Conservation (phyloP, 306 rosid genomes). For the Cyamopsis tetragonoloba region DNA sequence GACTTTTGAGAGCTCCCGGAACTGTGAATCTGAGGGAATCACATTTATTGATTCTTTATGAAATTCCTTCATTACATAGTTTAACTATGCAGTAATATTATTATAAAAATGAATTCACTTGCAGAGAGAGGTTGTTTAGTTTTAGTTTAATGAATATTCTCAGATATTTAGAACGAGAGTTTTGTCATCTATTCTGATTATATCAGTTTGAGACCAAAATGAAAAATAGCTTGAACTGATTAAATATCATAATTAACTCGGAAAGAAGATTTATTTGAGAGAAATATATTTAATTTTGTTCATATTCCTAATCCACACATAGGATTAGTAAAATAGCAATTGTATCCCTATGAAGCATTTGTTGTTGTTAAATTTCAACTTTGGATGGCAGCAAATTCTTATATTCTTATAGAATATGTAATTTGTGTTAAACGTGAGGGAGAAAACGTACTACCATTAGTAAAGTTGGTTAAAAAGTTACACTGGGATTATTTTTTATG, state of each 20-base stretch:
- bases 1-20: not conserved
- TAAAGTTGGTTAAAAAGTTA: not conserved
- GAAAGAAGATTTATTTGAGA: too few relatives aligned
- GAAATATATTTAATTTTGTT: not conserved
- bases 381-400: not conserved
- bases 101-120: too few relatives aligned
- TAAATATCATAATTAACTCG: too few relatives aligned
- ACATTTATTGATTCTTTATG: not conserved
- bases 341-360: not conserved
- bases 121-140: too few relatives aligned
- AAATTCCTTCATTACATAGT: not conserved
- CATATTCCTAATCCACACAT: too few relatives aligned
- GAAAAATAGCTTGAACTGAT: too few relatives aligned
- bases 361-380: not conserved
- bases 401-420: not conserved
- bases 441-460: not conserved
- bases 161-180: too few relatives aligned
- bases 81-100: too few relatives aligned
- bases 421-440: not conserved
- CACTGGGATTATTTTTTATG: not conserved
- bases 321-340: not conserved
- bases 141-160: too few relatives aligned
- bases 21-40: not conserved
- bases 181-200: too few relatives aligned
- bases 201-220: too few relatives aligned